A percentile compares a stretch with the other conserved stretches of the same genome.
phyloP scores from a whole-genome alignment of 768 basidiomycete genomes.

The Boletus patriciae region DNA sequence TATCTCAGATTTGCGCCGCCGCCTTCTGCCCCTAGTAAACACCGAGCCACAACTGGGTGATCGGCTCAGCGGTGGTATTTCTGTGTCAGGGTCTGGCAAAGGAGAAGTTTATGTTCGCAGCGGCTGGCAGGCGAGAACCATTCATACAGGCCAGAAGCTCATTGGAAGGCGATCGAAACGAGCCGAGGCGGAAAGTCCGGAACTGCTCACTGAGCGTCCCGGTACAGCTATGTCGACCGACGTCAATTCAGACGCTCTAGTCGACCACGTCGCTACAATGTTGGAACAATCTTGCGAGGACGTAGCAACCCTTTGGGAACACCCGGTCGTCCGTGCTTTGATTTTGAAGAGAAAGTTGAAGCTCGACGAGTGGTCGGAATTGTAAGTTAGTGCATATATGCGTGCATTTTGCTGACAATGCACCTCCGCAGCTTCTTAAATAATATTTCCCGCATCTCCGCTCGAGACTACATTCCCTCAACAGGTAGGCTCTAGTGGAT shows the following conservation, averaged over 20 bases:
- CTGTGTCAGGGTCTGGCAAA: constrained; percentile 73
- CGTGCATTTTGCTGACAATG: constrained; percentile 5
- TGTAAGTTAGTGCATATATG: constrained; percentile 53
- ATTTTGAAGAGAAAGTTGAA: constrained; percentile 68
- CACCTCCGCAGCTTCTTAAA: constrained; percentile 60
- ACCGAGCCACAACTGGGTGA: constrained; percentile 66
- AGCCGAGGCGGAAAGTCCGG: constrained; percentile 25
- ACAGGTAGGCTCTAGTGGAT: constrained; percentile 51
- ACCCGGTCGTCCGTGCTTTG: constrained; percentile 67
- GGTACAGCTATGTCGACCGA: constrained; percentile 29
- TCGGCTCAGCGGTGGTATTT: constrained; percentile 70
- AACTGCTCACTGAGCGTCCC: constrained; percentile 31
- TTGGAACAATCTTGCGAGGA: constrained; percentile 60
- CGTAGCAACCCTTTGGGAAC: constrained; percentile 70
- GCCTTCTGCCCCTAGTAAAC: constrained; percentile 59
- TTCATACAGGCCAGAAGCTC: constrained; percentile 47
- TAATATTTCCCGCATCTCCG: constrained; percentile 70
- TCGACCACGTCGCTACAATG: constrained; percentile 61
- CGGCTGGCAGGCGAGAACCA: constrained; percentile 76
- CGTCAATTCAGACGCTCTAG: constrained; percentile 51
- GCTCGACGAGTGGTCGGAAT: constrained; percentile 87
- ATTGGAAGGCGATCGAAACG: constrained; percentile 31
- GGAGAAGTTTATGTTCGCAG: constrained; percentile 74
- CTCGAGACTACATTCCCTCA: constrained; percentile 68
- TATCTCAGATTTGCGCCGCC: constrained; percentile 57